Base-by-base conservation (phyloP, 306 rosid species). In the Quercus bicolor region DNA sequence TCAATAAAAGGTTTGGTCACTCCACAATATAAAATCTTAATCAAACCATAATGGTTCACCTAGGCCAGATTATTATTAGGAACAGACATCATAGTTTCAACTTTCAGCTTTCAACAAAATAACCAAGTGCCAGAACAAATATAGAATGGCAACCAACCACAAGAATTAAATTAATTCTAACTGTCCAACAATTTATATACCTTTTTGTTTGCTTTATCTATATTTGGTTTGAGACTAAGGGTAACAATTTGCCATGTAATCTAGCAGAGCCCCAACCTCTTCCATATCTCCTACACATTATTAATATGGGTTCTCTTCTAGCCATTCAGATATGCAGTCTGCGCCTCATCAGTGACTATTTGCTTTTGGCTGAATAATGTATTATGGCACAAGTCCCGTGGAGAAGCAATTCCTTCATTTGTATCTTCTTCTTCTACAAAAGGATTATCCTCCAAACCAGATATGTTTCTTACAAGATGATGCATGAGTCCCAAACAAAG, bases 361-460 rank as follows among this genome's bases (percentile, higher is more conserved):
- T 53, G 72, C 54, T 16, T 68, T 48, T 57, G 33, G 26, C 81
- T 70, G 75, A 75, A 81, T 75, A 70, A 78, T 75, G 75, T 81
- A 74, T 24, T 19, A 28, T 48, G 66, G 81, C 74, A 72, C 62
- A 75, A 60, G 64, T 33, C 69, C 78, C 70, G 45, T 31, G 24
- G 60, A 53, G 77, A 68, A 48, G 43, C 78, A 43, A 75, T 78
- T 86, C 71, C 78, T 45, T 48, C 77, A 70, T 33, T 45, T 72
- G 72, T 37, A 70, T 80, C 83, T 82, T 84, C 84, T 52, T 80
- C 28, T 60, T 65, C 81, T 55, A 73, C 43, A 59, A 61, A 68
- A 56, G 83, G 19, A 24, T 54, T 37, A 69, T 26, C 84, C 64
- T 53, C 79, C 6, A 45, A 62, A 73, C 56, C 54, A 48, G 55